These are phyloP conservation scores for Phoma herbarum DNA, from an alignment of 2,329 filamentous ascomycete species.

Conservation along the genomic window DNA sequence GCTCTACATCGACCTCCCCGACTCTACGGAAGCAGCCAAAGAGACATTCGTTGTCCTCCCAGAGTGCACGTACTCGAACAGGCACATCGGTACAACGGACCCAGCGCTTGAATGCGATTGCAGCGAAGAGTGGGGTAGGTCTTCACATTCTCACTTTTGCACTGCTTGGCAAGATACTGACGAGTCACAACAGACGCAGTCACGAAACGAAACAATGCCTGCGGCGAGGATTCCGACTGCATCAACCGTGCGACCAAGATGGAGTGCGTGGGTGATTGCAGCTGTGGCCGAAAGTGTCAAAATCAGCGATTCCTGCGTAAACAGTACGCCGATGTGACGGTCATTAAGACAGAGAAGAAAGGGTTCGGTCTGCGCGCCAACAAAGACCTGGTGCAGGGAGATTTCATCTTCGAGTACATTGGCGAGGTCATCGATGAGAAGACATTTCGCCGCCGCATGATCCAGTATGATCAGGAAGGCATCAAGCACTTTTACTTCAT, in stretches of 20 bases:
- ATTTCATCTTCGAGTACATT: constrained; percentile 98
- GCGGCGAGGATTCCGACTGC: constrained; percentile 95
- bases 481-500: constrained; percentile 99
- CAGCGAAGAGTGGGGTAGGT: constrained; percentile 91
- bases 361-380: constrained; percentile 91
- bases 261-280: constrained; percentile 88
- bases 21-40: constrained; percentile 79
- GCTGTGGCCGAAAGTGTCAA: constrained; percentile 86
- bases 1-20: constrained; percentile 77
- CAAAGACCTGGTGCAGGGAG: constrained; percentile 76
- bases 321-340: constrained; percentile 88
- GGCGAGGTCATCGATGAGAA: constrained; percentile 96
- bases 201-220: constrained; percentile 75
- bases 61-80: constrained; percentile 89
- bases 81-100: constrained; percentile 89
- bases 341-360: constrained; percentile 98
- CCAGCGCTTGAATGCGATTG: constrained; percentile 97
- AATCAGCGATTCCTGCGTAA: constrained; percentile 94
- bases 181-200: constrained; percentile 56
- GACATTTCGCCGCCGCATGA: constrained; percentile 87
- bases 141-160: neutral
- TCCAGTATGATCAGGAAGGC: constrained; percentile 92
- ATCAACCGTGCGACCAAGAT: constrained; percentile 99
- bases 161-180: constrained; percentile 42
- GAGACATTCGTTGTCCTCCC: constrained; percentile 81